These are phyloP conservation scores for Vinca major DNA, from an alignment of 305 asterid genomes.

Conservation along the genomic window DNA sequence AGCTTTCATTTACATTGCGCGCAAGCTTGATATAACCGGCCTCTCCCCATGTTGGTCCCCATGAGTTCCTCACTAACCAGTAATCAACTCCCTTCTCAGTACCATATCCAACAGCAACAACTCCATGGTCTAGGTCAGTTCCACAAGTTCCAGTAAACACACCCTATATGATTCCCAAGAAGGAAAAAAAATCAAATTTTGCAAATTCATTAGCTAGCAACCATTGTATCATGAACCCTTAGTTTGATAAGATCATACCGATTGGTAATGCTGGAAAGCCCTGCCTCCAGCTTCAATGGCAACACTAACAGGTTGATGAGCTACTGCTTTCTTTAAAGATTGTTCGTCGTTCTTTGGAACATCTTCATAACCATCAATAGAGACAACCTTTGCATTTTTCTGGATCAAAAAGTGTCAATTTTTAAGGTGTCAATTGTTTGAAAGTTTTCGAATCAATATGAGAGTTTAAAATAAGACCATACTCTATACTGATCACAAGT, in stretches of 20 bases:
- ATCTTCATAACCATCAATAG: slow-evolving; percentile 64
- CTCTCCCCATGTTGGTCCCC: slow-evolving; percentile 81
- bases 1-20: slow-evolving; percentile 38
- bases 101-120: slow-evolving; percentile 69
- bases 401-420: slow-evolving; percentile 2
- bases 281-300: slow-evolving; percentile 84
- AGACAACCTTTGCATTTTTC: slow-evolving; percentile 62
- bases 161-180: slow-evolving; percentile 32
- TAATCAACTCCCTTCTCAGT: slow-evolving; percentile 48
- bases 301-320: slow-evolving; percentile 72
- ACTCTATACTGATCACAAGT: slow-evolving; percentile 51
- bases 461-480: neutral
- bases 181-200: neutral
- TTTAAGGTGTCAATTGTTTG: no score
- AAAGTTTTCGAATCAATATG: no score
- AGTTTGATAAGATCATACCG: slow-evolving; percentile 31
- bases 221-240: no score
- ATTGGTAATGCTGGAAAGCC: slow-evolving; percentile 70
- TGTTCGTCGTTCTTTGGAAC: slow-evolving; percentile 59
- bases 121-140: slow-evolving; percentile 66
- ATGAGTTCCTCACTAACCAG: slow-evolving; percentile 73
- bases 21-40: slow-evolving; percentile 61
- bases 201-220: neutral
- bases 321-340: slow-evolving; percentile 64
- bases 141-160: slow-evolving; percentile 67